Evolutionary conservation across 257 asterid species (phyloP).

Genomic region (Solanum arcanum): DNA sequence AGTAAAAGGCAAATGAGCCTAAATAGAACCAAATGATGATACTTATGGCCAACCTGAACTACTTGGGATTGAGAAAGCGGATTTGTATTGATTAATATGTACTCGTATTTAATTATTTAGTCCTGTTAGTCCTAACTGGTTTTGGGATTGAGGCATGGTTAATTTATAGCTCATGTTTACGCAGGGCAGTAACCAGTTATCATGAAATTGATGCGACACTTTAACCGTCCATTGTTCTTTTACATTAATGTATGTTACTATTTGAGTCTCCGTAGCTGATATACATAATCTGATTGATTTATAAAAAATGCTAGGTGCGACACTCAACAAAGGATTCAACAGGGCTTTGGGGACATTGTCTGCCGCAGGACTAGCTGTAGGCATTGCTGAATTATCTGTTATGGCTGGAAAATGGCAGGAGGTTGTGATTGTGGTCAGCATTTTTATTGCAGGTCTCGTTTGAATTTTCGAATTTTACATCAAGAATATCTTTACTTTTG

Average conservation of each 20-base stretch:
- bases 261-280: background rate
- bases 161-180: background rate
- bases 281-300: background rate
- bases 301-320: slow-evolving; percentile 22
- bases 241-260: background rate
- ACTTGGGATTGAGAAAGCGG: slow-evolving; percentile 9
- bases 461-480: background rate
- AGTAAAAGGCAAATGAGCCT: slow-evolving; percentile 22
- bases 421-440: slow-evolving; percentile 54
- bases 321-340: slow-evolving; percentile 38
- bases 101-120: background rate
- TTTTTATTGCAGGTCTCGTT: slow-evolving; percentile 56
- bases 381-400: slow-evolving; percentile 29
- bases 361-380: slow-evolving; percentile 37
- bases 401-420: slow-evolving; percentile 51
- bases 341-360: slow-evolving; percentile 41
- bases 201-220: background rate
- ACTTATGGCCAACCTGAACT: slow-evolving; percentile 2
- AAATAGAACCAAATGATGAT: background rate
- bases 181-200: background rate
- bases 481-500: background rate
- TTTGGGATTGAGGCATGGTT: background rate
- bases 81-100: background rate
- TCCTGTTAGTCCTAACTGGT: background rate
- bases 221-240: background rate